These are phyloP conservation scores for Persicaria tinctoria DNA, from an alignment of 148 eudicot genomes.

Conservation along the genomic window DNA sequence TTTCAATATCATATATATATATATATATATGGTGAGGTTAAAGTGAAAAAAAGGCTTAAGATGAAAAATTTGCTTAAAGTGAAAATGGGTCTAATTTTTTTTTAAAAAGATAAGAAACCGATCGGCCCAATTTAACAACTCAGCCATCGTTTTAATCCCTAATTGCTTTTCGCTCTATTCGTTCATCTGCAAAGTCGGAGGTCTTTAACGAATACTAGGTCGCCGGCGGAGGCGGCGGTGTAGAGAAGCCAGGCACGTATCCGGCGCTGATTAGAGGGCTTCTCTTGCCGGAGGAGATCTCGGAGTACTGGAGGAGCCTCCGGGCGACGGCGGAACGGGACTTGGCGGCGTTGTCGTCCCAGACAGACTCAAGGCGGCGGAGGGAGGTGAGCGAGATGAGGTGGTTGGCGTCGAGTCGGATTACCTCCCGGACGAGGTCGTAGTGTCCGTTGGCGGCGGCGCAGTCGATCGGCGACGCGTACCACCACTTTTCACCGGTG, in stretches of 20 bases:
- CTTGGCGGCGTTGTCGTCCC: constrained; percentile 84
- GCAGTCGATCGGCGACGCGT: constrained; percentile 23
- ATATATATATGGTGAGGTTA: too few species aligned
- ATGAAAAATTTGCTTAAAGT: too few species aligned
- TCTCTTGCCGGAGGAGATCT: constrained; percentile 16
- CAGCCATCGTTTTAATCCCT: too few species aligned
- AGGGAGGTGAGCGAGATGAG: constrained; percentile 63
- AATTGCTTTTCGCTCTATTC: too few species aligned
- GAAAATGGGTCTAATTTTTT: too few species aligned
- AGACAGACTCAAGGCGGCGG: constrained; percentile 80
- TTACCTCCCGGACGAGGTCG: too few species aligned
- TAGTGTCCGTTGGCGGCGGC: too few species aligned
- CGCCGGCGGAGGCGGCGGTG: constrained; percentile 94
- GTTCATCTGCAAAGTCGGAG: constrained; percentile 12
- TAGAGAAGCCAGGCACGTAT: constrained; percentile 91
- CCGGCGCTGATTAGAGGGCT: constrained; percentile 61
- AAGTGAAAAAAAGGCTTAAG: too few species aligned
- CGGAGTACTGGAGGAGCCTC: constrained; percentile 50
- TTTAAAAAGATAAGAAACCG: too few species aligned
- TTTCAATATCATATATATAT: too few species aligned
- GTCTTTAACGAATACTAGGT: constrained; percentile 50
- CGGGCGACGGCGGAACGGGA: constrained; percentile 68
- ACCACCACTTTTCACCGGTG: constrained; percentile 99
- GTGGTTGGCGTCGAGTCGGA: too few species aligned
- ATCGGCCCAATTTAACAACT: too few species aligned